Evolutionary conservation across 345 rosid genomes (phyloP).

Genomic region (Schrenkiella parvula): DNA sequence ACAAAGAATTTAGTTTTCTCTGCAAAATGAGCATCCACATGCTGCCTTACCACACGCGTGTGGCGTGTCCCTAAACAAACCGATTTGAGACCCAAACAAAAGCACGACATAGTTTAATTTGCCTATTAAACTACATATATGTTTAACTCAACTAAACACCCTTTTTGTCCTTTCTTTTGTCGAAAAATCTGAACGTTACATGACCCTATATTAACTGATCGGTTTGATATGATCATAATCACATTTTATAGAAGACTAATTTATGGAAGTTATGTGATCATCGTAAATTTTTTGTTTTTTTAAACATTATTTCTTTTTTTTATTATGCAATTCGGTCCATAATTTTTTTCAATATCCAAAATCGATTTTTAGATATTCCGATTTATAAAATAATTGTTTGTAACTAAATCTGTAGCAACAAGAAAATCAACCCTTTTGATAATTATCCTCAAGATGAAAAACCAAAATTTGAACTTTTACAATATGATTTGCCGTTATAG

Average conservation of each 20-base stretch:
- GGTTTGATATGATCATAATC: neutral
- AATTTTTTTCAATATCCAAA: no score
- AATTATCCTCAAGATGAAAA: no score
- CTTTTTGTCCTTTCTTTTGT: neutral
- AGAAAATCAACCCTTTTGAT: no score
- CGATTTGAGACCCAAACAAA: conserved; percentile 21
- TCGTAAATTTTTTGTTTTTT: no score
- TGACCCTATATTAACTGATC: neutral
- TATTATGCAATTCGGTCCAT: no score
- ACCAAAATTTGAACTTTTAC: neutral
- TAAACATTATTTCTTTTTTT: no score
- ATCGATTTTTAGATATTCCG: no score
- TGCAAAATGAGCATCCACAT: conserved; percentile 36
- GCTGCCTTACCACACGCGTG: conserved; percentile 28
- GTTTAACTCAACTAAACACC: neutral
- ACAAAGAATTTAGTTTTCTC: neutral
- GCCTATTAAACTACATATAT: neutral
- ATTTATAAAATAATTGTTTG: no score
- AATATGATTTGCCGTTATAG: neutral
- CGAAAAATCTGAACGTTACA: neutral
- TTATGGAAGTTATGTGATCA: neutral
- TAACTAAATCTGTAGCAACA: no score
- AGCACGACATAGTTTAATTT: conserved; percentile 5
- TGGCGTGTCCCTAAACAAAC: conserved; percentile 28
- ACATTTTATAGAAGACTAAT: neutral